Conservation (phyloP, 495 filamentous ascomycete species). For the Aspergillus mulundensis region DNA sequence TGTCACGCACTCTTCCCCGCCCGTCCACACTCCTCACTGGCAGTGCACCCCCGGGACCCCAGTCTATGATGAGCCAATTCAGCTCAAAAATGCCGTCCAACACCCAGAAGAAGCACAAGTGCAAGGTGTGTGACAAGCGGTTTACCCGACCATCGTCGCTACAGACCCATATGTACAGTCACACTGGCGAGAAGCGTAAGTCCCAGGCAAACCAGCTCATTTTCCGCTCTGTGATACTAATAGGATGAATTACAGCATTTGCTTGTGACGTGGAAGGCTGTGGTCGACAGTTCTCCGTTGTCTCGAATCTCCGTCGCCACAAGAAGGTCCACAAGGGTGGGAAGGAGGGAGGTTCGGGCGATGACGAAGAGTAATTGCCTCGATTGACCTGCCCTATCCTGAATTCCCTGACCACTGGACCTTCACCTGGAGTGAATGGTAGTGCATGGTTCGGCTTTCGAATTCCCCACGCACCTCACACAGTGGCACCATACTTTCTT, state of each 20-base stretch:
- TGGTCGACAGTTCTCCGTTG: conserved; percentile 94
- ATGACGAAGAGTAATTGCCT: conserved; percentile 42
- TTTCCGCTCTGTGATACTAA: conserved; percentile 30
- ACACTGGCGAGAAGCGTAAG: conserved; percentile 99
- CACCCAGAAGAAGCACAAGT: conserved; percentile 99
- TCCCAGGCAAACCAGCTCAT: conserved; percentile 20
- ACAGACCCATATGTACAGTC: conserved; percentile 98
- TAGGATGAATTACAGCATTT: conserved; percentile 59
- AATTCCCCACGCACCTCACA: conserved; percentile 8
- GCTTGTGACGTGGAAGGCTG: conserved; percentile 93
- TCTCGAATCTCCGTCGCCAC: conserved; percentile 92
- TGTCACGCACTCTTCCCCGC: conserved; percentile 76
- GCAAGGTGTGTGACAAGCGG: conserved; percentile 98
- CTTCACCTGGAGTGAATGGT: conserved; percentile 1
- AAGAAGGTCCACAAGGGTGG: conserved; percentile 96
- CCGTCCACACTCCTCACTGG: conserved; percentile 66
- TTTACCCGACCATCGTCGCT: conserved; percentile 95
- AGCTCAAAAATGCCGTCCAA: conserved; percentile 94
- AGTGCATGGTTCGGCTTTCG: conserved; percentile 4
- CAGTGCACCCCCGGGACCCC: conserved; percentile 71
- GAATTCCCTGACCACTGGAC: conserved; percentile 13
- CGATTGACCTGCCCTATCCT: conserved; percentile 1
- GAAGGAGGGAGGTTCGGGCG: conserved; percentile 41
- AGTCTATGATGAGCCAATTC: conserved; percentile 98
- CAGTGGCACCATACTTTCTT: conserved; percentile 12